Percentiles rank a stretch among this genome's conserved stretches.
These are phyloP conservation scores for Pseudohyphozyma bogoriensis DNA, from an alignment of 768 basidiomycete genomes.

Conservation along the genomic window DNA sequence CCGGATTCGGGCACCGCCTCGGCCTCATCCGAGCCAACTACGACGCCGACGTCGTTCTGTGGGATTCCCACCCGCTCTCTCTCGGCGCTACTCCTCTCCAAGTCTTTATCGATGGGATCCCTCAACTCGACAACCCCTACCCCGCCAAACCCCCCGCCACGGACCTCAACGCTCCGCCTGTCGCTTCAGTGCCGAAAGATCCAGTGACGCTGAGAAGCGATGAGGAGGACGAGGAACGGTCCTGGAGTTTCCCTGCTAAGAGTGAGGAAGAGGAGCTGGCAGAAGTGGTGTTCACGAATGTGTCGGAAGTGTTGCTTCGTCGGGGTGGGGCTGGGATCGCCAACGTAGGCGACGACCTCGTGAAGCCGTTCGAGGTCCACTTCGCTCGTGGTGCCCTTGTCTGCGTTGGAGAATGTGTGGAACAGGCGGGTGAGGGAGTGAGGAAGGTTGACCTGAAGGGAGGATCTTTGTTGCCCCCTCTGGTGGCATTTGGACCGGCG, in stretches of 20 bases:
- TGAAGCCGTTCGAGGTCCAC: conserved; percentile 2
- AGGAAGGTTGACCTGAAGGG: conserved; percentile 6
- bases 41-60: conserved; percentile 50
- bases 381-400: conserved; percentile 6
- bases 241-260: conserved; percentile 5
- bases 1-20: conserved; percentile 66
- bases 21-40: conserved; percentile 61
- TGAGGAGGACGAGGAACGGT: conserved; percentile 39
- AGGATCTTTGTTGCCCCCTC: conserved; percentile 9
- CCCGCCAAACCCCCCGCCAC: neutral
- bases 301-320: conserved; percentile 12
- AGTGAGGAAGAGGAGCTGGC: neutral
- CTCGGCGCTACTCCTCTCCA: conserved; percentile 69
- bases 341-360: neutral
- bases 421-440: too few relatives aligned
- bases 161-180: conserved; percentile 34
- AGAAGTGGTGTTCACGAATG: conserved; percentile 18
- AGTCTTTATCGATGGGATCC: conserved; percentile 75
- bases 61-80: conserved; percentile 56
- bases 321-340: neutral
- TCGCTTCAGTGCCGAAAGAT: conserved; percentile 1
- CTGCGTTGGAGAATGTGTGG: conserved; percentile 3
- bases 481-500: conserved; percentile 5
- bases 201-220: neutral
- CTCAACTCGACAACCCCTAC: conserved; percentile 45